Evolutionary conservation across 768 basidiomycete genomes (phyloP).

Genomic region (Gyrodon lividus): DNA sequence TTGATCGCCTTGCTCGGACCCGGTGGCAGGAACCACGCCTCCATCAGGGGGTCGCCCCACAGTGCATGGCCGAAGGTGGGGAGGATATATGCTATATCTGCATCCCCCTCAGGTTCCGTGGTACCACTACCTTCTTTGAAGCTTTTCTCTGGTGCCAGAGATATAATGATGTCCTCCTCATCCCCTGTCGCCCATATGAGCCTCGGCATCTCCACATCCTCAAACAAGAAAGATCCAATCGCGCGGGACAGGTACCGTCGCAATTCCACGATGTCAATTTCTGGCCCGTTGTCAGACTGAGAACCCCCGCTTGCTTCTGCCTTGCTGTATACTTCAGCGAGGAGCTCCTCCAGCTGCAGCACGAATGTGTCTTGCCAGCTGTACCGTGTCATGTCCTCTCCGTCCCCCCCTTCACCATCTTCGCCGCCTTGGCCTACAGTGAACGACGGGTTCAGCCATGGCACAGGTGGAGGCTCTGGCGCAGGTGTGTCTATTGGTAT

Average conservation of each 20-base stretch:
- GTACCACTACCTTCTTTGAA: conserved; percentile 3
- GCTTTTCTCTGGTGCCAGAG: conserved; percentile 25
- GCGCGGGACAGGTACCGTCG: conserved; percentile 60
- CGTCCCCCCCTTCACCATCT: conserved; percentile 10
- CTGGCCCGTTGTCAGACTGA: conserved; percentile 9
- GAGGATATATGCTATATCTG: conserved; percentile 33
- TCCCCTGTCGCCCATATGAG: conserved; percentile 63
- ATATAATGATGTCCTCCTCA: conserved; percentile 57
- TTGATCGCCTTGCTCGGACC: conserved; percentile 49
- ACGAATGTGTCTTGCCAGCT: conserved; percentile 81
- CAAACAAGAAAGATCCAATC: conserved; percentile 73
- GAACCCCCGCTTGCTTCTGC: conserved; percentile 15
- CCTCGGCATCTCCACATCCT: conserved; percentile 71
- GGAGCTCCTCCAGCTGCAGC: conserved; percentile 50
- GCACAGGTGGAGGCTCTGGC: conserved; percentile 32
- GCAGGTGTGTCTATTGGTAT: conserved; percentile 35
- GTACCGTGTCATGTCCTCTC: conserved; percentile 37
- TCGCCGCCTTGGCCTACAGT: conserved; percentile 2
- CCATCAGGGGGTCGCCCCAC: conserved; percentile 78
- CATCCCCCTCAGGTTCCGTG: conserved; percentile 13
- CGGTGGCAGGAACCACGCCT: conserved; percentile 56
- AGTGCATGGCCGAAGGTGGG: conserved; percentile 53
- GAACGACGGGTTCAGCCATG: conserved; percentile 14
- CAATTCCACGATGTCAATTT: conserved; percentile 38
- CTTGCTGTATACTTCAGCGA: conserved; percentile 41